Evolutionary conservation across 352 stramenopile genomes (phyloP).

Genomic region (Phytophthora aleatoria): DNA sequence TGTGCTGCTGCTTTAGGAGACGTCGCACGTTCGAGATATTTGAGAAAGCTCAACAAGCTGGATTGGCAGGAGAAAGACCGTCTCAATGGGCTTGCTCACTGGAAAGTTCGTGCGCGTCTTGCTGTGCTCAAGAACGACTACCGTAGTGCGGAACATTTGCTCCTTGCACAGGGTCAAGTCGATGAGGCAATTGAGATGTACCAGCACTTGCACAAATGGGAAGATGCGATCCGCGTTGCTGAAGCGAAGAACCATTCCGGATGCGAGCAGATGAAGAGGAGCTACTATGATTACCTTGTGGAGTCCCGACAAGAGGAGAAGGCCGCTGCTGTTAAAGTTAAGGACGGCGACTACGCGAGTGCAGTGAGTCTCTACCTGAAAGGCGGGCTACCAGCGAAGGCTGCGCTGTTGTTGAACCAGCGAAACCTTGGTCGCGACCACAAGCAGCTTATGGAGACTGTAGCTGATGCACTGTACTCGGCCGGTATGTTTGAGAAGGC

Average conservation of each 20-base stretch:
- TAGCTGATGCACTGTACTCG: constrained; percentile 88
- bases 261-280: constrained; percentile 88
- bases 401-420: constrained; percentile 85
- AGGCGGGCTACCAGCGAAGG: constrained; percentile 91
- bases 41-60: constrained; percentile 92
- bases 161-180: constrained; percentile 91
- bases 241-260: constrained; percentile 80
- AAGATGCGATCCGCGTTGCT: constrained; percentile 93
- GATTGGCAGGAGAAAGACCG: constrained; percentile 81
- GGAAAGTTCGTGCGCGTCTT: constrained; percentile 84
- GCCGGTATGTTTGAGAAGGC: constrained; percentile 94
- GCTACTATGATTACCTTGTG: constrained; percentile 94
- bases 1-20: constrained; percentile 93
- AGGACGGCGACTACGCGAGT: constrained; percentile 89
- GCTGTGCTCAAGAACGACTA: constrained; percentile 92
- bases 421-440: constrained; percentile 89
- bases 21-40: constrained; percentile 86
- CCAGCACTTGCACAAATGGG: constrained; percentile 93
- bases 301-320: constrained; percentile 93
- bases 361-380: constrained; percentile 94
- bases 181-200: constrained; percentile 96
- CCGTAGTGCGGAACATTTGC: constrained; percentile 88
- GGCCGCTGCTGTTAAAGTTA: constrained; percentile 90
- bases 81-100: constrained; percentile 82
- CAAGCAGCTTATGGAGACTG: constrained; percentile 88